Evolutionary conservation across 345 rosid genomes (phyloP).

Genomic region (Eucalyptus dawsonii): DNA sequence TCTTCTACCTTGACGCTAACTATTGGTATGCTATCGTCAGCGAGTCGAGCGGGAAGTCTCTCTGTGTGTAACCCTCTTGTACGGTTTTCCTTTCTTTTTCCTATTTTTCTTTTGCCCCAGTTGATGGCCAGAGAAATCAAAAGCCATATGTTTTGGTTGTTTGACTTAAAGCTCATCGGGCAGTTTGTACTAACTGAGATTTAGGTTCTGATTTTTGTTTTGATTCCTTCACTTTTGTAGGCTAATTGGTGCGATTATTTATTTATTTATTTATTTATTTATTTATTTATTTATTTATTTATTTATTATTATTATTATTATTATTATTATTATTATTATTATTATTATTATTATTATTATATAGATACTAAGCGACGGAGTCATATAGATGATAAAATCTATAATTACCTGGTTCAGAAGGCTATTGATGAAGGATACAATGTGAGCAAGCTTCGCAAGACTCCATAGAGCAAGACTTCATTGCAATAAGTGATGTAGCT

Average conservation of each 20-base stretch:
- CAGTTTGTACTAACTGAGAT: background rate
- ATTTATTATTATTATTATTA: background rate
- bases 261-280: too few species aligned
- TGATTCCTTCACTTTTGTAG: background rate
- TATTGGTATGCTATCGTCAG: slow-evolving; percentile 57
- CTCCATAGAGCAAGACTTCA: slow-evolving; percentile 50
- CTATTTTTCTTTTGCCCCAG: background rate
- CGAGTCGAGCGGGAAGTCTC: slow-evolving; percentile 50
- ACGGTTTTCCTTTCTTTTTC: slow-evolving; percentile 5
- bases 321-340: too few species aligned
- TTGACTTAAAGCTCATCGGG: too few species aligned
- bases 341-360: background rate
- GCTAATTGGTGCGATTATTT: background rate
- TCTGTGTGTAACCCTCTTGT: slow-evolving; percentile 26
- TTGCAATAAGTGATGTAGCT: slow-evolving; percentile 9
- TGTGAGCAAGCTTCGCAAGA: slow-evolving; percentile 64
- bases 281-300: too few species aligned
- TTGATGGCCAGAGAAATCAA: too few species aligned
- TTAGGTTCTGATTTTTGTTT: background rate
- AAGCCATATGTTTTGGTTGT: background rate
- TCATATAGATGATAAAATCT: slow-evolving; percentile 47
- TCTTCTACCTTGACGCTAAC: slow-evolving; percentile 45
- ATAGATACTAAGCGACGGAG: slow-evolving; percentile 50
- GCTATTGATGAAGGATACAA: slow-evolving; percentile 52
- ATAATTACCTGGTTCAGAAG: slow-evolving; percentile 44